These are phyloP conservation scores for Curvularia eragrostidis DNA, from an alignment of 2,329 filamentous ascomycete genomes.

Conservation along the genomic window DNA sequence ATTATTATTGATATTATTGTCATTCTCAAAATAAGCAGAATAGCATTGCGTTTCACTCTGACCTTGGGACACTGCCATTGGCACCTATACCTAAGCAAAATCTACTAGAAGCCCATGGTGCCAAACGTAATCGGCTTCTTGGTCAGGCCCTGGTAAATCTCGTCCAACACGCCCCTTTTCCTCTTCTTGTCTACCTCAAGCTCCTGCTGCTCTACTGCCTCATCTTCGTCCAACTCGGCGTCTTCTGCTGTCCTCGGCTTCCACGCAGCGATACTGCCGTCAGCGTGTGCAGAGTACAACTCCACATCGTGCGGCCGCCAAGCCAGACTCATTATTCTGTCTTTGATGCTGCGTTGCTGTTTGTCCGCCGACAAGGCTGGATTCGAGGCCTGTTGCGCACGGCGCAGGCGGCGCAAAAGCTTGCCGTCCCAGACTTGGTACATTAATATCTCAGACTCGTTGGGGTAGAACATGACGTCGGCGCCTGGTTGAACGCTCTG, in stretches of 20 bases:
- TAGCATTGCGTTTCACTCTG: not conserved
- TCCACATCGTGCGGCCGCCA: conserved; percentile 76
- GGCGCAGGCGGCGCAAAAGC: conserved; percentile 72
- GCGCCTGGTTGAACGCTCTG: conserved; percentile 62
- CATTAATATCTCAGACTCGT: conserved; percentile 74
- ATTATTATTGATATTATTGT: too few species aligned
- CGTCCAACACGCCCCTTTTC: conserved; percentile 80
- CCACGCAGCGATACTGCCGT: conserved; percentile 86
- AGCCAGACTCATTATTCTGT: conserved; percentile 72
- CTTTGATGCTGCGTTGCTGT: conserved; percentile 46
- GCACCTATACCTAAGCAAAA: not conserved
- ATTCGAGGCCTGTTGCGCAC: conserved; percentile 58
- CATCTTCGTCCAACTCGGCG: conserved; percentile 52
- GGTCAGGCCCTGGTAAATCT: conserved; percentile 80
- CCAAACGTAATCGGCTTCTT: conserved; percentile 70
- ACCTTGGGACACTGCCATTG: not conserved
- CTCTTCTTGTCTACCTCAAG: conserved; percentile 56
- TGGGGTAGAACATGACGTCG: conserved; percentile 80
- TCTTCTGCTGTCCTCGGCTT: conserved; percentile 64
- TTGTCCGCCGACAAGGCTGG: conserved; percentile 32
- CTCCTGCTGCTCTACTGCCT: conserved; percentile 46
- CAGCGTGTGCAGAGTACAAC: conserved; percentile 82
- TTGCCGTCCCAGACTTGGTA: conserved; percentile 81
- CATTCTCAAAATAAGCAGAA: not conserved
- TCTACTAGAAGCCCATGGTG: conserved; percentile 18